Evolutionary conservation across 2,329 filamentous ascomycete genomes (phyloP).

Genomic region (Xylaria sp.): DNA sequence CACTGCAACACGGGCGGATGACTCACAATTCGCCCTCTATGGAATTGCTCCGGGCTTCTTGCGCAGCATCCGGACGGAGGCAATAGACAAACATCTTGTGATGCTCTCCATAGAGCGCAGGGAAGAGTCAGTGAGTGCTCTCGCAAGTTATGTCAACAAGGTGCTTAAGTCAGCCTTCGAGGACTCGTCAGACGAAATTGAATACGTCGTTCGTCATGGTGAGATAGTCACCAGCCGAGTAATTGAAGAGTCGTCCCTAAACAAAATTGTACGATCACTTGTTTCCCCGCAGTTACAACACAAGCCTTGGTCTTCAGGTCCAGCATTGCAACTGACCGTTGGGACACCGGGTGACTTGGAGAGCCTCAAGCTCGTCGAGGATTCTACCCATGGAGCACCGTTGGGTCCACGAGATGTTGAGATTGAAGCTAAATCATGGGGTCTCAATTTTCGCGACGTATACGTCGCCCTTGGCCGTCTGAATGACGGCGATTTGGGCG

Average conservation of each 20-base stretch:
- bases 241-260: conserved; percentile 27
- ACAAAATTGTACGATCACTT: conserved; percentile 26
- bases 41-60: conserved; percentile 44
- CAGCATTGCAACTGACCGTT: conserved; percentile 37
- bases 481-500: neutral
- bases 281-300: conserved; percentile 28
- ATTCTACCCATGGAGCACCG: conserved; percentile 14
- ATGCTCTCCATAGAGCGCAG: conserved; percentile 38
- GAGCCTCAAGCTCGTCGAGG: conserved; percentile 42
- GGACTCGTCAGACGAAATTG: conserved; percentile 31
- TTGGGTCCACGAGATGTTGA: conserved; percentile 28
- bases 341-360: conserved; percentile 40
- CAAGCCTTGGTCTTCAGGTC: conserved; percentile 34
- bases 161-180: conserved; percentile 36
- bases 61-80: conserved; percentile 44
- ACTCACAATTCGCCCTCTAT: conserved; percentile 39
- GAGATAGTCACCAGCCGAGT: conserved; percentile 31
- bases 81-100: conserved; percentile 42
- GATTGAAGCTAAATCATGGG: conserved; percentile 10
- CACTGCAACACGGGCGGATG: conserved; percentile 29
- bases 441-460: conserved; percentile 1
- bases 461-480: conserved; percentile 4
- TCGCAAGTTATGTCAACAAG: conserved; percentile 36
- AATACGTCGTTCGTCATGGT: conserved; percentile 36
- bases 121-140: neutral